Conservation (phyloP, 2,329 filamentous ascomycete genomes). For the Diaporthe sp. region DNA sequence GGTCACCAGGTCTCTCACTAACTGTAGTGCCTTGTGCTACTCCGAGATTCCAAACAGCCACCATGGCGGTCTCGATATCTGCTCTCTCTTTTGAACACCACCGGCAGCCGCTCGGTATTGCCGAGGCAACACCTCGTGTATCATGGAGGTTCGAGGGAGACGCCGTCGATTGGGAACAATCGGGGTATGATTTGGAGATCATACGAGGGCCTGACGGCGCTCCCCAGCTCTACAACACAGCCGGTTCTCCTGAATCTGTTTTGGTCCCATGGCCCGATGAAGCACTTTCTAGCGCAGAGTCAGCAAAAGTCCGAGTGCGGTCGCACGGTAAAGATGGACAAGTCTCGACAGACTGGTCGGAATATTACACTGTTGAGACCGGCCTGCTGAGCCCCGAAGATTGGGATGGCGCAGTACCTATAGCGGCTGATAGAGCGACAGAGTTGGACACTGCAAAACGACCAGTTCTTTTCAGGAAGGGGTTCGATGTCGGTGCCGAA, state of each 20-base stretch:
- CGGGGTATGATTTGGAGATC: constrained; percentile 32
- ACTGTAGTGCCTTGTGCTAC: neutral
- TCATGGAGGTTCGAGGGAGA: constrained; percentile 37
- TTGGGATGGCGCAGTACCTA: constrained; percentile 10
- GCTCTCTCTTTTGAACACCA: constrained; percentile 35
- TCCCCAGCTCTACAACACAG: constrained; percentile 11
- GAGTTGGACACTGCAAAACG: constrained; percentile 2
- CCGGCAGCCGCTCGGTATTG: constrained; percentile 33
- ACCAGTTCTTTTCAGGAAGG: constrained; percentile 6
- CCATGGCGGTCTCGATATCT: constrained; percentile 40
- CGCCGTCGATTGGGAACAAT: constrained; percentile 31
- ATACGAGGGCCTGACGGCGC: neutral
- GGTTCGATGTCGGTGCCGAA: constrained; percentile 45
- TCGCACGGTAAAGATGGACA: constrained; percentile 23
- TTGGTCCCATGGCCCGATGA: constrained; percentile 35
- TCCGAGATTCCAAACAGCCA: neutral
- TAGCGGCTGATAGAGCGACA: constrained; percentile 10
- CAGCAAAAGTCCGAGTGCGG: constrained; percentile 22
- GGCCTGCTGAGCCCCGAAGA: neutral
- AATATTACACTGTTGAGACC: constrained; percentile 4
- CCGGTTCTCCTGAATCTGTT: constrained; percentile 29
- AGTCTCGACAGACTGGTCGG: neutral
- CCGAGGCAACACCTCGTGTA: constrained; percentile 30
- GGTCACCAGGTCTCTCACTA: neutral
- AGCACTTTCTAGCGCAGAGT: constrained; percentile 34